Base-by-base conservation (phyloP, 2,329 filamentous ascomycete genomes). In the Diplocarpon rosae region DNA sequence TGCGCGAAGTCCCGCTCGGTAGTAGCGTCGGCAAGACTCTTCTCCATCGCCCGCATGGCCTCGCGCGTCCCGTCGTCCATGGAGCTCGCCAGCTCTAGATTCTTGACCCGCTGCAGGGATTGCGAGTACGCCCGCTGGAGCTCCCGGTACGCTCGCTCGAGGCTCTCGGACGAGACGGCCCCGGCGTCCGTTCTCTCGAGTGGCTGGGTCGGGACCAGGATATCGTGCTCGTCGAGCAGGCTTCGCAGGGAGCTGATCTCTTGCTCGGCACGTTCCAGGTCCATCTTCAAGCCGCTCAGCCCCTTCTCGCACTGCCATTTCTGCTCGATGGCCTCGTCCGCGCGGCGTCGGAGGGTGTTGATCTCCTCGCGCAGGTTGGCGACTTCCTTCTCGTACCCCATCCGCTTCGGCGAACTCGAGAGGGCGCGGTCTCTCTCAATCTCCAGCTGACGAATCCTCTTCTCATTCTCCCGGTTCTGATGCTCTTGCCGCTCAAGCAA, bases 291-390 rank as follows among this genome's bases (percentile, higher is more conserved):
- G 44, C 89, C 87, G 42, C 78, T 75, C 1, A 96, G 69, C 14
- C 87, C 87, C 66, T 93, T 93, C 65, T 95, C 90, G 50, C 89
- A 90, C 61, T 93, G 84, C 82, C 86, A 96, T 65, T 96, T 96
- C 59, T 94, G 85, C 59, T 95, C 87, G 12, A 96, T 74, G 13
- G 90, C 90, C 52, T 96, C 90, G 57, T 98, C 90, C 27, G 90
- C 90, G 43, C 92, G 80, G 50, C 82, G 82, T 35, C 92, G 80
- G 45, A 98, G 72, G 13, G 83, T 75, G 41, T 84, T 85, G 50
- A 98, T 84, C 62, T 98, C 92, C 17, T 83, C 79, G 48, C 88
- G 81, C 35, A 96, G 70, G 50, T 75, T 80, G 1, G 75, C 72
- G 6, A 96, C 85, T 59, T 96, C 90, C 53, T 75, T 79, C 61